Base-by-base conservation (phyloP, 139 green algal species). In the Coccomyxa sp. region DNA sequence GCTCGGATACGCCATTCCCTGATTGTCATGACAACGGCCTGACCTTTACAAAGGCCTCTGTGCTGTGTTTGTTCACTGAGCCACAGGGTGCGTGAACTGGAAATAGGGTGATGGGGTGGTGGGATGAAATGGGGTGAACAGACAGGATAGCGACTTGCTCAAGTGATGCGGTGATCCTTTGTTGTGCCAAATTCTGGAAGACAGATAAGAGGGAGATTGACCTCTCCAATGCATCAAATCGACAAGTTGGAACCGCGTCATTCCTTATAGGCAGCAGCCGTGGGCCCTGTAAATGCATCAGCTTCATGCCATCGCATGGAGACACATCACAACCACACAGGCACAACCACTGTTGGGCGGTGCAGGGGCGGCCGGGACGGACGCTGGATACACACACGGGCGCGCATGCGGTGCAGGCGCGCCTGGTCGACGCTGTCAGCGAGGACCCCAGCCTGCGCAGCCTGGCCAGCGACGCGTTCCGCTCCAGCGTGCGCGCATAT, bases 401-500 rank as follows among this genome's bases (percentile, higher is more conserved):
- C 15, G 89, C 86, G 0, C 81, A 83, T 31, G 76, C 79, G 30
- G 57, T 89, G 77, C 85, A 90, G 81, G 45, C 32, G 30, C 13
- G 58, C 63, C 45, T 94, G 27, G 88, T 93, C 84, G 83, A 88
- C 17, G 85, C 59, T 13, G 86, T 96, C 16, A 68, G 45, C 1
- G 51, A n/a, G 0, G 90, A 95, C 67, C 31, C 45, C 0, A 58
- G 86, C 13, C 83, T 95, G 18, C 67, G 82, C 0, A 23, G 27
- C 17, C 83, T 97, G 76, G 94, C 92, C 1, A 80, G 81, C 10
- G 89, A 93, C n/a, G 95, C 94, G 0, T 99, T 98, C 90, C 88
- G 92, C 71, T 95, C 92, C 9, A 95, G 92, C 81, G 80, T 82
- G 13, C 18, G 83, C 13, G 93, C 95, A 1, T 98, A 98, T 82